Evolutionary conservation across 768 basidiomycete species (phyloP).

Genomic region (Peribolospora baueri): DNA sequence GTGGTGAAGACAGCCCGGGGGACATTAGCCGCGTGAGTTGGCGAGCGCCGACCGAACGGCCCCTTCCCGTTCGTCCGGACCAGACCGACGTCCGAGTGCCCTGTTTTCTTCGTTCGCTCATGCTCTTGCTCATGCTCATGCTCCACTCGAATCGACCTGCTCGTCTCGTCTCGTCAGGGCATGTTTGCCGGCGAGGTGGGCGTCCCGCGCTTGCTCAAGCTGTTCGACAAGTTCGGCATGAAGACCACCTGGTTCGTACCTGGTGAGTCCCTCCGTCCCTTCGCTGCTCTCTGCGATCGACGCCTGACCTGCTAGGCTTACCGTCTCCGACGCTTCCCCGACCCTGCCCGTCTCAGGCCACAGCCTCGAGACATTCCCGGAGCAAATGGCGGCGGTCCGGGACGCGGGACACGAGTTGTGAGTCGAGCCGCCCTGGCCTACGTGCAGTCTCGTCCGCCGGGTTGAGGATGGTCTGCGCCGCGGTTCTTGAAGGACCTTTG

Average conservation of each 20-base stretch:
- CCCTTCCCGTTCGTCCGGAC: not conserved
- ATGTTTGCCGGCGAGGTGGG: conserved; percentile 59
- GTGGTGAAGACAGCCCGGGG: conserved; percentile 43
- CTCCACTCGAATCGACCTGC: not conserved
- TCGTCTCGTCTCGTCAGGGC: conserved; percentile 19
- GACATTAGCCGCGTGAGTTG: conserved; percentile 29
- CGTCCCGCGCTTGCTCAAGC: conserved; percentile 37
- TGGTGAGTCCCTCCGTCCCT: conserved; percentile 20
- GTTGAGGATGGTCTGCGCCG: conserved; percentile 9
- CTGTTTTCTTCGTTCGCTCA: not conserved
- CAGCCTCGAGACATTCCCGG: conserved; percentile 47
- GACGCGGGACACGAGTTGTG: conserved; percentile 47
- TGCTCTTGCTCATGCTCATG: conserved; percentile 9
- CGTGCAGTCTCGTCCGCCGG: no score
- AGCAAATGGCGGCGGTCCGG: conserved; percentile 40
- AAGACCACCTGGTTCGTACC: conserved; percentile 47
- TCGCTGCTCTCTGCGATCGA: not conserved
- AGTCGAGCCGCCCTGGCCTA: no score
- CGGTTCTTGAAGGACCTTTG: conserved; percentile 1
- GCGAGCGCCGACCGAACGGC: not conserved
- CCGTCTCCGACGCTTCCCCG: not conserved
- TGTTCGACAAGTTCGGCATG: conserved; percentile 45
- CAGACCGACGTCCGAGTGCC: not conserved
- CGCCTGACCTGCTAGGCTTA: not conserved
- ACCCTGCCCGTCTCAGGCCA: conserved; percentile 26